These are phyloP conservation scores for Melanopsichium pennsylvanicum DNA, from an alignment of 1,284 basidiomycete genomes.

Conservation along the genomic window DNA sequence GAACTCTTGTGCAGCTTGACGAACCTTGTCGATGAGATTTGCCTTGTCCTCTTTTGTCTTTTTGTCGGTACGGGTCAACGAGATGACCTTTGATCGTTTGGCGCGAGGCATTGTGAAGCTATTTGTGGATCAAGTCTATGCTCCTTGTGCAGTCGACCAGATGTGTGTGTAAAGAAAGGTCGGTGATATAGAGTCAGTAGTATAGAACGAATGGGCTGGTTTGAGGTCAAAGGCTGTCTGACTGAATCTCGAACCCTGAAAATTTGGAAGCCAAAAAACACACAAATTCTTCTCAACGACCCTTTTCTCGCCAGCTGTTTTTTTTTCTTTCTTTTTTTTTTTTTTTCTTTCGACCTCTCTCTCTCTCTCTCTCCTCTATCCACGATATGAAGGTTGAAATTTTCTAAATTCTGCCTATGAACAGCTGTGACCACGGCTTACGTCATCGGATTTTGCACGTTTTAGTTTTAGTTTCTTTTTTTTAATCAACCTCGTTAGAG, in stretches of 20 bases:
- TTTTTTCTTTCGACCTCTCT: neutral
- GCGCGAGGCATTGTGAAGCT: constrained; percentile 62
- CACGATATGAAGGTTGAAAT: no score
- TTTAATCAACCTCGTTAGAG: no score
- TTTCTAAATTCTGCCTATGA: neutral
- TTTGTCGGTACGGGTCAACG: constrained; percentile 70
- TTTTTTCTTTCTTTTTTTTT: constrained; percentile 3
- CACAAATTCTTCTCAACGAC: constrained; percentile 43
- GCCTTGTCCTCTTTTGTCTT: constrained; percentile 77
- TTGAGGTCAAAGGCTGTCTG: no score
- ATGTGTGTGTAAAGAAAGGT: neutral
- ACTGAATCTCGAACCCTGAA: constrained; percentile 12
- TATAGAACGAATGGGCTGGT: no score
- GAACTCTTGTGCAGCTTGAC: constrained; percentile 73
- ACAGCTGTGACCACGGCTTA: constrained; percentile 32
- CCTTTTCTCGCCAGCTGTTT: constrained; percentile 37
- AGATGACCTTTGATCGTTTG: constrained; percentile 68
- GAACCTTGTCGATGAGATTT: constrained; percentile 80
- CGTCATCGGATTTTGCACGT: constrained; percentile 7
- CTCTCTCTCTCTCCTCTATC: no score
- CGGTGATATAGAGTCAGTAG: neutral
- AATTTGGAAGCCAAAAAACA: constrained; percentile 30
- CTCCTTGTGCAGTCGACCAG: neutral
- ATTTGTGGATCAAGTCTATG: no score
- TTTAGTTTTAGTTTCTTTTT: no score